Percentiles rank a stretch among this genome's conserved stretches.
phyloP scores from a whole-genome alignment of 2,329 filamentous ascomycete genomes.

The Paecilomyces sp. region DNA sequence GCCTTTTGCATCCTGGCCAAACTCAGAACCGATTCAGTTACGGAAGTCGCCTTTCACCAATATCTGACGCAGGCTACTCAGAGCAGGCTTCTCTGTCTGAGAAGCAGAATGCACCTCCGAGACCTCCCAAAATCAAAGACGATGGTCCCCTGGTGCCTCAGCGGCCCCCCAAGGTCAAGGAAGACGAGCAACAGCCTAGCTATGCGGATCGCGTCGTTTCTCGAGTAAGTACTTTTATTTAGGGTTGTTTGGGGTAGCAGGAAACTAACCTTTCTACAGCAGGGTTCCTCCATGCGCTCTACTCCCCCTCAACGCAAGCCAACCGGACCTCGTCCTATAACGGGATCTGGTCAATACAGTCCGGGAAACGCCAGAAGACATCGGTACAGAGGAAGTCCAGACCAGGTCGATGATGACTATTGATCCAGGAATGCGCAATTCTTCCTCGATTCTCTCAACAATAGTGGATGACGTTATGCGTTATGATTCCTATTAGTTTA shows the following conservation, averaged over 20 bases:
- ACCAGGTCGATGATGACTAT: constrained; percentile 33
- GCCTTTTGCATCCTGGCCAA: constrained; percentile 18
- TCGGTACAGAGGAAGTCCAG: constrained; percentile 33
- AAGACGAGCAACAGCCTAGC: constrained; percentile 23
- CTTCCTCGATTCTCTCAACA: constrained; percentile 4
- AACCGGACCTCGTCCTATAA: constrained; percentile 41
- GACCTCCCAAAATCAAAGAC: constrained; percentile 49
- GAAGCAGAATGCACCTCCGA: constrained; percentile 35
- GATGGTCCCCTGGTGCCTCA: constrained; percentile 54
- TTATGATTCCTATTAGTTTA: not conserved
- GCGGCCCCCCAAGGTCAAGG: constrained; percentile 33
- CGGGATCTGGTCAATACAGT: constrained; percentile 26
- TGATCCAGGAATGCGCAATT: constrained; percentile 5
- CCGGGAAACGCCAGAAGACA: constrained; percentile 29
- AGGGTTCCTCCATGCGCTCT: constrained; percentile 26
- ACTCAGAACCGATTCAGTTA: constrained; percentile 29
- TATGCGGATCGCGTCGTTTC: constrained; percentile 36
- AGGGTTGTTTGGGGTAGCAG: constrained; percentile 1
- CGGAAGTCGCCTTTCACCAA: constrained; percentile 36
- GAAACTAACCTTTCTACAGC: constrained; percentile 4
- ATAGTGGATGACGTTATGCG: not conserved
- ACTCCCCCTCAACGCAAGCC: constrained; percentile 38
- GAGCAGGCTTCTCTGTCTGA: constrained; percentile 28
- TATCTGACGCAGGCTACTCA: constrained; percentile 42
- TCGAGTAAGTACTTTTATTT: constrained; percentile 22